Percentiles rank a stretch among this genome's conserved stretches.
phyloP scores from a whole-genome alignment of 306 rosid species.

The Vigna mungo region DNA sequence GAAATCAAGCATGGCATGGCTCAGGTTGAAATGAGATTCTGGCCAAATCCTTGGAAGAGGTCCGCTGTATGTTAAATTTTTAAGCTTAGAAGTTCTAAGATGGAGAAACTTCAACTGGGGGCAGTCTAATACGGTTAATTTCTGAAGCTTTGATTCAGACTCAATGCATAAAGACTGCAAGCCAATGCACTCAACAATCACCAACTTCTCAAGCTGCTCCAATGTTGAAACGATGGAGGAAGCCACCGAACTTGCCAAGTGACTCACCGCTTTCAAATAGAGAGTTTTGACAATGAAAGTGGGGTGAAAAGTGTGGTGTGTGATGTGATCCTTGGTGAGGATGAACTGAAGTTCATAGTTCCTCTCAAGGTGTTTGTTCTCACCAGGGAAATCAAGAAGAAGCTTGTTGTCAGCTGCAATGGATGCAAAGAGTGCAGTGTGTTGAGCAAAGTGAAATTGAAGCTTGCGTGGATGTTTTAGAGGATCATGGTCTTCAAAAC shows the following conservation, averaged over 20 bases:
- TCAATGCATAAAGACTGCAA: conserved; percentile 60
- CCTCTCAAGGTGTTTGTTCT: conserved; percentile 32
- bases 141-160: conserved; percentile 59
- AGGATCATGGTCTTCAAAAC: conserved; percentile 60
- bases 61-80: conserved; percentile 59
- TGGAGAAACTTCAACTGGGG: conserved; percentile 60
- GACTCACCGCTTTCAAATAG: conserved; percentile 61
- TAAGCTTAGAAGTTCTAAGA: conserved; percentile 64
- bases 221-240: conserved; percentile 65
- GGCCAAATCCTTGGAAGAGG: conserved; percentile 62
- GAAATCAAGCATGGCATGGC: conserved; percentile 73
- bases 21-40: conserved; percentile 70
- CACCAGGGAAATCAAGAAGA: conserved; percentile 60
- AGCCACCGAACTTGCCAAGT: conserved; percentile 49
- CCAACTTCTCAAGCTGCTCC: conserved; percentile 64
- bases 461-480: conserved; percentile 65
- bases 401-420: conserved; percentile 63
- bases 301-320: conserved; percentile 39
- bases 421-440: conserved; percentile 52
- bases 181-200: conserved; percentile 64
- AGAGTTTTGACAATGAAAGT: conserved; percentile 67
- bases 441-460: conserved; percentile 56
- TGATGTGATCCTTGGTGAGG: conserved; percentile 43
- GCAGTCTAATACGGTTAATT: conserved; percentile 68
- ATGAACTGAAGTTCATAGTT: conserved; percentile 52